A percentile compares a stretch with the other conserved stretches of the same genome.
These are phyloP conservation scores for Aspergillus phoenicis DNA, from an alignment of 2,329 filamentous ascomycete species.

Conservation along the genomic window DNA sequence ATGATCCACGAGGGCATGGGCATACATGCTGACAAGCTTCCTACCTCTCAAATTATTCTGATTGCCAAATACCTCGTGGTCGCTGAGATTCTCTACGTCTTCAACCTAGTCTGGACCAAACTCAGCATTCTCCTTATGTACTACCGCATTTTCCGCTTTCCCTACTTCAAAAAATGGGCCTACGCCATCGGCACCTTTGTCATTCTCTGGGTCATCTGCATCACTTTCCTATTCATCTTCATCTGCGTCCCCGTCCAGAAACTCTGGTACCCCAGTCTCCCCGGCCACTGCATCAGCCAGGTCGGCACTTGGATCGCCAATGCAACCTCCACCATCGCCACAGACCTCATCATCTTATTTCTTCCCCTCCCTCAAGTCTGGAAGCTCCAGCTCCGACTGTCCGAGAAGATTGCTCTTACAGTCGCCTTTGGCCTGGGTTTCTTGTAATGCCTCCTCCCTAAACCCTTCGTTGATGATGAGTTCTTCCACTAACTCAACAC, in stretches of 20 bases:
- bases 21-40: constrained; percentile 48
- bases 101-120: constrained; percentile 34
- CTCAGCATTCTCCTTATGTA: constrained; percentile 32
- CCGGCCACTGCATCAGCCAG: constrained; percentile 32
- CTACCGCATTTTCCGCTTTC: constrained; percentile 32
- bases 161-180: constrained; percentile 33
- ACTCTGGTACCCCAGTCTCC: constrained; percentile 30
- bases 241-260: constrained; percentile 34
- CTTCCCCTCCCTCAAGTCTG: constrained; percentile 33
- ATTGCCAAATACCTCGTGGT: constrained; percentile 39
- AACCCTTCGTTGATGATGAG: too few species aligned
- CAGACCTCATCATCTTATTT: constrained; percentile 29
- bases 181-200: constrained; percentile 30
- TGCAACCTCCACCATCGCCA: constrained; percentile 27
- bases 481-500: neutral
- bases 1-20: constrained; percentile 54
- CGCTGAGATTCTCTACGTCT: constrained; percentile 45
- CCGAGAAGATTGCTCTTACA: constrained; percentile 26
- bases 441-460: constrained; percentile 19
- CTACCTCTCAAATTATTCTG: constrained; percentile 36
- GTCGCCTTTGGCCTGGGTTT: constrained; percentile 29
- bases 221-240: constrained; percentile 34
- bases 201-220: constrained; percentile 30
- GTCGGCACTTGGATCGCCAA: constrained; percentile 32
- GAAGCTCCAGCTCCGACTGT: constrained; percentile 28